Evolutionary conservation across 805 yeast species (phyloP), one percentile per base, ranked within the genome.

Genomic region (Candida nanaspora): DNA sequence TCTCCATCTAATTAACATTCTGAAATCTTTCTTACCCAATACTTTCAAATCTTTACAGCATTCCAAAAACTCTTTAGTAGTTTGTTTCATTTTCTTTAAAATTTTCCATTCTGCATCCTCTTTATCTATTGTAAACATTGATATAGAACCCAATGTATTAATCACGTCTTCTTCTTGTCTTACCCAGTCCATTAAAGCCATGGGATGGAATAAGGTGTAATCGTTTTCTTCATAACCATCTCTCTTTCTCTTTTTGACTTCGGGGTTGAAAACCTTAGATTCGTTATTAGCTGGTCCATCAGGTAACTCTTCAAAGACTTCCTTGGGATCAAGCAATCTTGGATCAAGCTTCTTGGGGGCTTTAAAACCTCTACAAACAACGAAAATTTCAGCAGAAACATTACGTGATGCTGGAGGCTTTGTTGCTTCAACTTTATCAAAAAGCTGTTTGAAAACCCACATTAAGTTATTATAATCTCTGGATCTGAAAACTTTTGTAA

Each of bases 351-450:
- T 87, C 61, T 89, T 86, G 37, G 99, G 98, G 13, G 98, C 96
- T 62, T 89, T 91, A 69, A 85, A 93, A 11, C 94, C 94, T 61
- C 81, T 81, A 66, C 99, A 93, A 29, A 89, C 97, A 36, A 93
- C 98, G 58, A 93, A 93, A 56, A 93, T 93, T 71, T 93, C 99
- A 2, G 99, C 99, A 59, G 98, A 91, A 27, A 93, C 99, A 63
- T 87, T 88, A 80, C 99, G 89, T 30, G 97, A 88, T 8, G 98
- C 89, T 8, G 99, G 98, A 7, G 99, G 99, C 59, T 93, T 93
- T 0, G 99, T 93, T 16, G 99, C 99, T 63, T 93, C 98, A 40
- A 93, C 98, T 57, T 84, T 89, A 40, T 88, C 96, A 57, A 93
- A 93, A 42, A 93, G 70, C 63, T 93, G 98, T 56, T 87, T 88